phyloP scores from a whole-genome alignment of 2,329 filamentous ascomycete species.

The Colletotrichum liaoningense region DNA sequence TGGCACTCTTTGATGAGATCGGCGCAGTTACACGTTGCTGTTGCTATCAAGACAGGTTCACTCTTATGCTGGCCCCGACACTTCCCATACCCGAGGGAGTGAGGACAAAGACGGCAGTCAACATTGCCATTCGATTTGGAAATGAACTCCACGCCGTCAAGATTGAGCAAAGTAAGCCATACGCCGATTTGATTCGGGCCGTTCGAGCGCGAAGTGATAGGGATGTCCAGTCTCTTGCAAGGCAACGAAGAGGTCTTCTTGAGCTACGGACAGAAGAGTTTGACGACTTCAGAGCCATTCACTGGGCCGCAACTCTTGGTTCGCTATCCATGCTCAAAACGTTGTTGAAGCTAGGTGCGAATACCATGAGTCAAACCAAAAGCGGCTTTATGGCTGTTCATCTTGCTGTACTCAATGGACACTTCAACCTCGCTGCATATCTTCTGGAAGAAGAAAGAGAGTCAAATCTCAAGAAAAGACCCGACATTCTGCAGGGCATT shows the following conservation, averaged over 20 bases:
- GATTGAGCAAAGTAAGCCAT: background rate
- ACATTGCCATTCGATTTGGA: background rate
- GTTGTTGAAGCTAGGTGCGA: conserved; percentile 1
- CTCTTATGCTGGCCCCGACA: background rate
- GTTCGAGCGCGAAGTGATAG: background rate
- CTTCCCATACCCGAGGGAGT: background rate
- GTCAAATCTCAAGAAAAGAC: background rate
- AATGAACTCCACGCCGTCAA: background rate
- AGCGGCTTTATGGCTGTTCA: conserved; percentile 18
- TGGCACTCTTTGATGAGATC: background rate
- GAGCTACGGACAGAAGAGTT: background rate
- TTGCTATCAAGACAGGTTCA: background rate
- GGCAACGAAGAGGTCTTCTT: background rate
- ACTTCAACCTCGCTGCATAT: background rate
- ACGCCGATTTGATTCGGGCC: background rate
- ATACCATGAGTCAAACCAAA: background rate
- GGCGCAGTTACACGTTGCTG: background rate
- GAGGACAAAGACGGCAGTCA: background rate
- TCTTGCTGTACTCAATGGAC: background rate
- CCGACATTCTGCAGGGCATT: background rate
- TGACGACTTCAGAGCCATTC: conserved; percentile 12
- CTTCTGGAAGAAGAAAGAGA: conserved; percentile 8
- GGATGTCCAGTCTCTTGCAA: background rate
- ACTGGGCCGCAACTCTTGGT: conserved; percentile 14
- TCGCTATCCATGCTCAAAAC: background rate